Evolutionary conservation across 176 grass and related monocot genomes (phyloP).

Genomic region (Ensete ventricosum): DNA sequence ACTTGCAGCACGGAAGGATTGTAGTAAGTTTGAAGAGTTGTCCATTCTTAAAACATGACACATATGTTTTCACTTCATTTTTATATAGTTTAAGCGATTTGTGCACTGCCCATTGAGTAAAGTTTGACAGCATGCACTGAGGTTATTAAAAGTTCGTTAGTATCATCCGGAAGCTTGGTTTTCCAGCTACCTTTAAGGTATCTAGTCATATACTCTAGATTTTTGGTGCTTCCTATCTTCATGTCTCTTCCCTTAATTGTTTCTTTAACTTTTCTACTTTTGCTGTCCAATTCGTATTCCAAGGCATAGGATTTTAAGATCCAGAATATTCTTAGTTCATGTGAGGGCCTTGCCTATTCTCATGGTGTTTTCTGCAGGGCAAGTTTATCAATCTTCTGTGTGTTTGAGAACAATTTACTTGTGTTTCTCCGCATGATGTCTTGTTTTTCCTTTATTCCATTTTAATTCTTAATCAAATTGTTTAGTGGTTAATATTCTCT

Average conservation of each 20-base stretch:
- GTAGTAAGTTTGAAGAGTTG: not conserved
- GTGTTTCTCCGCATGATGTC: not conserved
- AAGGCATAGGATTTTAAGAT: slow-evolving; percentile 69
- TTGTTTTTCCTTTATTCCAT: not conserved
- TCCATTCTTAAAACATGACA: not conserved
- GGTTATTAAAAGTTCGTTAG: not conserved
- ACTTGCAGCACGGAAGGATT: slow-evolving; percentile 85
- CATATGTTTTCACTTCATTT: not conserved
- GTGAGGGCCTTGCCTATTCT: slow-evolving; percentile 90
- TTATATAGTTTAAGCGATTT: not conserved
- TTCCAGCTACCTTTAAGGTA: slow-evolving; percentile 97
- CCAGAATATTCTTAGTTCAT: slow-evolving; percentile 86
- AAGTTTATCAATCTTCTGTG: slow-evolving; percentile 6
- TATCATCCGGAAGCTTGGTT: slow-evolving; percentile 83
- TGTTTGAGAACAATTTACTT: not conserved
- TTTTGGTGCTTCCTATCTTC: no score
- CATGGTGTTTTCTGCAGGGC: slow-evolving; percentile 91
- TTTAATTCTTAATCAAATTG: no score
- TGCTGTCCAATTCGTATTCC: not conserved
- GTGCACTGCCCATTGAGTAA: not conserved
- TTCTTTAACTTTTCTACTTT: not conserved
- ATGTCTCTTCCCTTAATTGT: not conserved
- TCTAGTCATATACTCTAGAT: not conserved
- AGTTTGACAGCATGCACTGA: not conserved
- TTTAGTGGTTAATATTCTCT: no score